Evolutionary conservation across 2,329 filamentous ascomycete species (phyloP), one percentile per base, ranked within the genome.

Genomic region (Fonsecaea pedrosoi): DNA sequence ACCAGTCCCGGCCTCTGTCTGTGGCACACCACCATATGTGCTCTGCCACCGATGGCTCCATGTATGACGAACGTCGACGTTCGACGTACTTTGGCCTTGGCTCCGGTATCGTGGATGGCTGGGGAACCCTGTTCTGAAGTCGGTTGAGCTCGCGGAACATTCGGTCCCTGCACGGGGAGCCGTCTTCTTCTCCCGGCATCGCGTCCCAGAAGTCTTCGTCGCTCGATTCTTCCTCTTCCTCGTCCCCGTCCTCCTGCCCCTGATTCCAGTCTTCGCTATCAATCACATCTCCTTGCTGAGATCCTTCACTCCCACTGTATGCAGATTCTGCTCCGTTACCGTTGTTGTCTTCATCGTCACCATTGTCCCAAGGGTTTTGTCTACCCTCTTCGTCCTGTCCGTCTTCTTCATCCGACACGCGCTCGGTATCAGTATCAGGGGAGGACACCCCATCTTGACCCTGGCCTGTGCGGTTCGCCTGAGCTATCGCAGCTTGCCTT

Each of bases 1-100:
- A 32, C 42, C 40, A 50, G 6, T 40, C 57, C 15, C 57, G 34
- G 37, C 40, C 42, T 37, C 5, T 5, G 15, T 2, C 13, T 21
- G 57, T 48, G 40, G 32, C 30, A 45, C 30, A 59, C 40, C 57
- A 59, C 21, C 25, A 59, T 6, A 18, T 15, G 40, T 48, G 18
- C 30, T 48, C 10, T 7, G 40, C 40, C 57, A 59, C 57, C n/a
- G 37, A 42, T 8, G 32, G 25, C 10, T 45, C 18, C 15, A 3
- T 6, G 30, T 32, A 59, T 21, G 30, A 13, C 9, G 25, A 2
- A 25, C 32, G 37, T 32, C 32, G 40, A 25, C 57, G 40, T n/a
- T 60, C 30, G 40, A 60, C 57, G 34, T 37, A 6, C 2, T 37
- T 21, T 34, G 40, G 30, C 34, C 15, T 30, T 35, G 57, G 57